phyloP scores from a whole-genome alignment of 2,329 filamentous ascomycete genomes.

The Fusarium tupiense region DNA sequence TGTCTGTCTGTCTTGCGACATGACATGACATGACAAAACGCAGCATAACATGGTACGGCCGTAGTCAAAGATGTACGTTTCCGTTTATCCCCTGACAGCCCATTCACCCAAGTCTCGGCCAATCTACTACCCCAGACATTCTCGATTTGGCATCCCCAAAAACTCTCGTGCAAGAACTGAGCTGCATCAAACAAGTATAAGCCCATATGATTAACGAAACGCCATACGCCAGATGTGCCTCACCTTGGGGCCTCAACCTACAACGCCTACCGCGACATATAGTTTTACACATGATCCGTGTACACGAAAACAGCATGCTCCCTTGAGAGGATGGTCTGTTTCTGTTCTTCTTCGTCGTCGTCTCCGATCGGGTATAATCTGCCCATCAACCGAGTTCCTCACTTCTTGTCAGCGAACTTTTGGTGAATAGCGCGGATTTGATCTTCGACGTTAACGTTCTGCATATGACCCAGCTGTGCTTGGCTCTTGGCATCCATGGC shows the following conservation, averaged over 20 bases:
- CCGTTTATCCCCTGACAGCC: not conserved
- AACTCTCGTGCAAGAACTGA: constrained; percentile 15
- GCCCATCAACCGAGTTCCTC: constrained; percentile 10
- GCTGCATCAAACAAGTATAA: constrained; percentile 42
- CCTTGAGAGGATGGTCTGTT: not conserved
- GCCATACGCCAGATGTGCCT: constrained; percentile 41
- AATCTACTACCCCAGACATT: not conserved
- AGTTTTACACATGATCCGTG: constrained; percentile 19
- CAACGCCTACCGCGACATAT: constrained; percentile 35
- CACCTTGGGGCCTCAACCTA: constrained; percentile 40
- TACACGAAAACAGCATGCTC: not conserved
- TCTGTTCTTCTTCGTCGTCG: not conserved
- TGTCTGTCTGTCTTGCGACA: not conserved
- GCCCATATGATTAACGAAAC: constrained; percentile 38
- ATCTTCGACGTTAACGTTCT: constrained; percentile 82
- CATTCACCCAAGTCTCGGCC: not conserved
- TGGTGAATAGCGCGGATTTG: constrained; percentile 76
- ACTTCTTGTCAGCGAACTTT: constrained; percentile 58
- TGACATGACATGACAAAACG: not conserved
- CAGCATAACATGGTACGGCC: not conserved
- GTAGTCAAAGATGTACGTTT: not conserved
- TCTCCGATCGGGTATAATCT: constrained; percentile 1
- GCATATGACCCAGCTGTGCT: constrained; percentile 66
- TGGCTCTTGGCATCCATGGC: constrained; percentile 67
- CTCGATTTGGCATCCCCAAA: not conserved